Conservation (phyloP, 495 filamentous ascomycete genomes). For the Annulohypoxylon maeteangense region DNA sequence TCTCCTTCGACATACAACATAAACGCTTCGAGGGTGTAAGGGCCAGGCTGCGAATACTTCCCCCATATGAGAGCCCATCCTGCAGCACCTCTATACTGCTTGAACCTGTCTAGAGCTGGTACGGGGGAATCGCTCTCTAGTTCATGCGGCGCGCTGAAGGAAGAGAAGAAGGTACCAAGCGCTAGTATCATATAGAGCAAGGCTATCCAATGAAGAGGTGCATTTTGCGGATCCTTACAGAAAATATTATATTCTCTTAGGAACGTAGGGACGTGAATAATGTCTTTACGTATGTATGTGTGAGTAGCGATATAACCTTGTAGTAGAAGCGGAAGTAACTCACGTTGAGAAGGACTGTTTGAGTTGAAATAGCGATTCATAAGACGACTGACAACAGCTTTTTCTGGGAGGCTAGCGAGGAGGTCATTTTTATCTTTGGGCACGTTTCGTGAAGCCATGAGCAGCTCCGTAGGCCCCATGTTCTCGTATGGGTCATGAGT, state of each 20-base stretch:
- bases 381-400: slow-evolving; percentile 53
- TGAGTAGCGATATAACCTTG: slow-evolving; percentile 15
- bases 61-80: slow-evolving; percentile 55
- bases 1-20: slow-evolving; percentile 59
- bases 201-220: slow-evolving; percentile 57
- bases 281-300: slow-evolving; percentile 38
- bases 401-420: slow-evolving; percentile 53
- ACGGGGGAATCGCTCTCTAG: slow-evolving; percentile 46
- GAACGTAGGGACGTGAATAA: slow-evolving; percentile 59
- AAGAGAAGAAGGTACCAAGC: slow-evolving; percentile 54
- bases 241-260: slow-evolving; percentile 61
- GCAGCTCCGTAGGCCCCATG: slow-evolving; percentile 45
- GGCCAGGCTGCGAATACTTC: slow-evolving; percentile 59
- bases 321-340: slow-evolving; percentile 16
- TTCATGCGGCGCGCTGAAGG: slow-evolving; percentile 53
- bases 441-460: slow-evolving; percentile 45
- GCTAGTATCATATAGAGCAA: slow-evolving; percentile 56
- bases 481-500: slow-evolving; percentile 44
- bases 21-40: slow-evolving; percentile 60
- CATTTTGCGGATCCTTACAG: slow-evolving; percentile 52
- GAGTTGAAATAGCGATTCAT: slow-evolving; percentile 63
- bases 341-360: slow-evolving; percentile 56
- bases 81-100: slow-evolving; percentile 49
- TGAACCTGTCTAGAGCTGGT: slow-evolving; percentile 51
- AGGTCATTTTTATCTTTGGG: slow-evolving; percentile 51